Evolutionary conservation across 169 alveolate genomes (phyloP), one percentile per base, ranked within the genome.

Genomic region (Plasmodium blacklocki): DNA sequence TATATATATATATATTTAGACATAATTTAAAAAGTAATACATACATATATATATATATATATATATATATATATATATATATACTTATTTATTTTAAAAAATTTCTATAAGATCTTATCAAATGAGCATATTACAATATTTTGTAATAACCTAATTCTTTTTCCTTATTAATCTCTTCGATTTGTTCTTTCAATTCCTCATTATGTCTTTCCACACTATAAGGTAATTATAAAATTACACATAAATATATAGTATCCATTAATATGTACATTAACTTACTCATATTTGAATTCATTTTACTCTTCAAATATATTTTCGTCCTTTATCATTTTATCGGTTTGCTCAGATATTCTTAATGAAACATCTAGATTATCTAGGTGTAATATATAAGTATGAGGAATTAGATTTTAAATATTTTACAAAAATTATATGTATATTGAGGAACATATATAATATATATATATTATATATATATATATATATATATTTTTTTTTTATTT

Each of bases 281-380:
- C 45, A 4, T 32, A 32, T 32, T 32, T 32, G 6, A 32, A 32
- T 32, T 32, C 45, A 32, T 50, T 50, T 70, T 70, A 86, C 92
- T 54, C 39, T 71, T 86, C 92, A 14, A 59, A 52, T 21, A 62
- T 71, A 60, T 64, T 86, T 73, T 86, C 88, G 49, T 86, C 62
- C 29, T 71, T 70, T 45, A 86, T 45, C 12, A 86, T 54, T 62
- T 49, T 54, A 62, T 86, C 88, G 3, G 92, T 86, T 18, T 86
- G 68, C 32, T 86, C 87, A 19, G 88, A 73, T 19, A 86, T 86
- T 26, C 32, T 19, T 3, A 54, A 15, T 19, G 92, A 70, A 21
- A 86, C 49, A 47, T 86, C 88, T 15, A 86, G 73, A 43, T 70
- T 86, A 19, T 72, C 92, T 86, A 45, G 26, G 21, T 43, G 14